Evolutionary conservation across 2,329 filamentous ascomycete genomes (phyloP).

Genomic region (Trichoderma aggressivum): DNA sequence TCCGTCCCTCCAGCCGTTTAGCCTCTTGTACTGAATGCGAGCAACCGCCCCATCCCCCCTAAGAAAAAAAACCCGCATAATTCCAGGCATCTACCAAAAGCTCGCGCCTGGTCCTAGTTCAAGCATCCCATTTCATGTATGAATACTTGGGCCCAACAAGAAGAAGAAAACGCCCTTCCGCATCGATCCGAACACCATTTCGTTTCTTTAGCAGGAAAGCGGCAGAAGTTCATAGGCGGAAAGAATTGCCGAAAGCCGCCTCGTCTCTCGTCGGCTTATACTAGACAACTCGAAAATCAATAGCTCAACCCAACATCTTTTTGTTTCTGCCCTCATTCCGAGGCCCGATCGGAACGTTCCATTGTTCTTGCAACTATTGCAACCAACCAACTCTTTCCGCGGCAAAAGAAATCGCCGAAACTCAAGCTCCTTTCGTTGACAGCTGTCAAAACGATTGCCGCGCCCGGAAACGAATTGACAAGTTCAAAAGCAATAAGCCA

Average conservation of each 20-base stretch:
- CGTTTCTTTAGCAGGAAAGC: not conserved
- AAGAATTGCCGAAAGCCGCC: not conserved
- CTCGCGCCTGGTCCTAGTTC: not conserved
- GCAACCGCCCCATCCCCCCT: not conserved
- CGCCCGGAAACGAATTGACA: too few species aligned
- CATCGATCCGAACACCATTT: not conserved
- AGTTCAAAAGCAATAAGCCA: not conserved
- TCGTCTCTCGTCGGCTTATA: not conserved
- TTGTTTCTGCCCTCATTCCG: too few species aligned
- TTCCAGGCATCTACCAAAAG: not conserved
- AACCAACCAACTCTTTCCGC: not conserved
- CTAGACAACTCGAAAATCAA: not conserved
- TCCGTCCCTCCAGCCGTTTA: not conserved
- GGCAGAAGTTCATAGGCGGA: not conserved
- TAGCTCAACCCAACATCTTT: not conserved
- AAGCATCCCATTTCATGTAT: not conserved
- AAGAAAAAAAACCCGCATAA: not conserved
- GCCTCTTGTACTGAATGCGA: not conserved
- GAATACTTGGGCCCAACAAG: not conserved
- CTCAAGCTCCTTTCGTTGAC: not conserved
- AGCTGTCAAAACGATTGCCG: too few species aligned
- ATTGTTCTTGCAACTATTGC: not conserved
- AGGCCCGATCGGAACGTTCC: not conserved
- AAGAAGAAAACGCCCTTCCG: not conserved
- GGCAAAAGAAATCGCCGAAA: not conserved